Conservation (phyloP, 495 filamentous ascomycete species). For the Physcia stellaris region DNA sequence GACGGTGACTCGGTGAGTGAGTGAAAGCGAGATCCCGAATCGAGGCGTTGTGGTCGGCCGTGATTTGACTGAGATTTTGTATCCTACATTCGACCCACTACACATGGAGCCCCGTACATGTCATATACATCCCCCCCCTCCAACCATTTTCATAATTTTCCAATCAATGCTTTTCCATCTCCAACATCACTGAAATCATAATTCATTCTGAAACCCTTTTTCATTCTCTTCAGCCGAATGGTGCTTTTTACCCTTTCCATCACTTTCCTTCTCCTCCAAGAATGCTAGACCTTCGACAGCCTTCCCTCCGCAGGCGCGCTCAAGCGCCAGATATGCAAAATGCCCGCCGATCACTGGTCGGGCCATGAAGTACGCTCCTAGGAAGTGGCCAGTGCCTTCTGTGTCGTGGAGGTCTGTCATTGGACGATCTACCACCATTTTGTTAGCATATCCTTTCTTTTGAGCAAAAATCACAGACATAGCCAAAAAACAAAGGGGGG, state of each 20-base stretch:
- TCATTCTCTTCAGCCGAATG: too few relatives aligned
- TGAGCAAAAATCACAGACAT: not conserved
- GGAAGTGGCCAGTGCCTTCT: slow-evolving; percentile 52
- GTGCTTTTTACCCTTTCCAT: not conserved
- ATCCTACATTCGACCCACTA: too few relatives aligned
- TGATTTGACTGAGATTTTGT: too few relatives aligned
- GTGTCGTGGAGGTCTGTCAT: slow-evolving; percentile 80
- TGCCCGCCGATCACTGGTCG: slow-evolving; percentile 78
- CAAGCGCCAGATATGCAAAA: slow-evolving; percentile 71
- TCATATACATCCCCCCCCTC: too few relatives aligned
- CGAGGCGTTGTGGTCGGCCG: too few relatives aligned
- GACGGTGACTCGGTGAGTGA: too few relatives aligned
- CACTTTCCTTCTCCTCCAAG: slow-evolving; percentile 31
- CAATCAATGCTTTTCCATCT: too few relatives aligned
- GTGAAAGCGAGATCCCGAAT: too few relatives aligned
- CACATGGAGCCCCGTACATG: too few relatives aligned
- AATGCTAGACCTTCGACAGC: slow-evolving; percentile 51
- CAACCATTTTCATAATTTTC: too few relatives aligned
- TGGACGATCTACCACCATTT: slow-evolving; percentile 37
- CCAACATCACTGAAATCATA: too few relatives aligned
- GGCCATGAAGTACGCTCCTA: slow-evolving; percentile 60
- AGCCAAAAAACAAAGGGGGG: not conserved
- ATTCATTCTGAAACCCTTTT: too few relatives aligned
- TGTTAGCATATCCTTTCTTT: not conserved
- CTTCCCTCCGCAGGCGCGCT: slow-evolving; percentile 59